A percentile compares a stretch with the other conserved stretches of the same genome.
phyloP scores from a whole-genome alignment of 768 basidiomycete genomes.

The Mycena rosella region DNA sequence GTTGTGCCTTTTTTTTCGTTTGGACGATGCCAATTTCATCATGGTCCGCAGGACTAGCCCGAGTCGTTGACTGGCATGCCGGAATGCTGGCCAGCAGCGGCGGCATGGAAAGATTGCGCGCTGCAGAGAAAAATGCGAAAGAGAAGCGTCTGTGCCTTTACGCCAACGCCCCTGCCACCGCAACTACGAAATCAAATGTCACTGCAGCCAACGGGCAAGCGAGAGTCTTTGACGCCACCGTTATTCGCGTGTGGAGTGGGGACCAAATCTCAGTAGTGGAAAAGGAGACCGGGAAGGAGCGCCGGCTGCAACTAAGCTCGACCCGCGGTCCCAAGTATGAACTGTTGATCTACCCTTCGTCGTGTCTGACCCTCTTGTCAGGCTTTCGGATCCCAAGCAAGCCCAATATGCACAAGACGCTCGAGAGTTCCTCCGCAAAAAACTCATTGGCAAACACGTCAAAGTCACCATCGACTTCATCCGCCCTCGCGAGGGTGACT shows the following conservation, averaged over 20 bases:
- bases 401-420: conserved; percentile 93
- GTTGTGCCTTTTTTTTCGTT: no score
- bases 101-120: conserved; percentile 89
- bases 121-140: conserved; percentile 85
- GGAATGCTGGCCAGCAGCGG: conserved; percentile 90
- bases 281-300: conserved; percentile 81
- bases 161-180: conserved; percentile 61
- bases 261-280: conserved; percentile 90
- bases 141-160: conserved; percentile 81
- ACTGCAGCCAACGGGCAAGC: conserved; percentile 56
- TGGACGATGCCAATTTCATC: no score
- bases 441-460: conserved; percentile 90
- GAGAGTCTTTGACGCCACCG: conserved; percentile 82
- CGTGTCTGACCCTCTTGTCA: conserved; percentile 45
- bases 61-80: conserved; percentile 97
- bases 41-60: no score
- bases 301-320: conserved; percentile 88
- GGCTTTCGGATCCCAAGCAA: conserved; percentile 88
- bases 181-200: conserved; percentile 62
- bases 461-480: conserved; percentile 90
- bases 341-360: not conserved
- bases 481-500: conserved; percentile 93
- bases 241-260: conserved; percentile 91
- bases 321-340: conserved; percentile 84
- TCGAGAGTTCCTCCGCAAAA: conserved; percentile 92